Base-by-base conservation (phyloP, 2,329 filamentous ascomycete species). In the Aspergillus nomiae region DNA sequence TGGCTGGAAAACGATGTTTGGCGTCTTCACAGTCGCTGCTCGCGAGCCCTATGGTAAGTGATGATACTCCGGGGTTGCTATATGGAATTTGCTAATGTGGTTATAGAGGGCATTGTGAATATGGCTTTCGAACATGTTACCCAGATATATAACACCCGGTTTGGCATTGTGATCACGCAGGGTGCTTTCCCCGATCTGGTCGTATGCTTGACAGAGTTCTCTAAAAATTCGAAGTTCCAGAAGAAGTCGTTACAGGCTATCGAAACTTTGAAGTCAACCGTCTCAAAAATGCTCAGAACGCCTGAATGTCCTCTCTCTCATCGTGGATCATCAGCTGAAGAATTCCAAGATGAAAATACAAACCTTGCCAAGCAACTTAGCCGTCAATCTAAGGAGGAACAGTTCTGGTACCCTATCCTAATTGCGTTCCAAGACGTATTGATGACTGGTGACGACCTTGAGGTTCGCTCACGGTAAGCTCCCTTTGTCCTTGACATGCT, bases 1-100 rank as follows among this genome's bases (percentile, higher is more conserved):
- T 45, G 95, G 95, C 6, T 99, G 95, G 95, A 90, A 95, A 75
- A 98, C 96, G 24, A 99, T 99, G 94, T 98, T 99, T 78, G 95
- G 94, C 4, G 94, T 97, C 34, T 99, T 99, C 74, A 97, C 94
- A 1, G 93, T 98, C 43, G 95, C 96, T 32, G 95, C 96, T 21
- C 86, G 90, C 65, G 96, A 98, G 74, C 92, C 91, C 19, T 94
- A 97, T 74, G 85, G 85, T 87, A 80, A 70, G 83, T 74, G 41
- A 12, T 19, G 26, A 50, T 56, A 5, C 7, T 8, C 30, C 7
- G 30, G n/a, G 30, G 48, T 30, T 21, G 14, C 2, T 9, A 26
- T 24, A 19, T 48, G 28, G n/a, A 38, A 54, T 8, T 59, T 36
- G 26, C 71, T 76, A 74, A 74, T 56, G 34, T 54, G 59, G 10